A percentile compares a stretch with the other conserved stretches of the same genome.
These are phyloP conservation scores for Yarrowia yakushimensis DNA, from an alignment of 805 yeast genomes.

Conservation along the genomic window DNA sequence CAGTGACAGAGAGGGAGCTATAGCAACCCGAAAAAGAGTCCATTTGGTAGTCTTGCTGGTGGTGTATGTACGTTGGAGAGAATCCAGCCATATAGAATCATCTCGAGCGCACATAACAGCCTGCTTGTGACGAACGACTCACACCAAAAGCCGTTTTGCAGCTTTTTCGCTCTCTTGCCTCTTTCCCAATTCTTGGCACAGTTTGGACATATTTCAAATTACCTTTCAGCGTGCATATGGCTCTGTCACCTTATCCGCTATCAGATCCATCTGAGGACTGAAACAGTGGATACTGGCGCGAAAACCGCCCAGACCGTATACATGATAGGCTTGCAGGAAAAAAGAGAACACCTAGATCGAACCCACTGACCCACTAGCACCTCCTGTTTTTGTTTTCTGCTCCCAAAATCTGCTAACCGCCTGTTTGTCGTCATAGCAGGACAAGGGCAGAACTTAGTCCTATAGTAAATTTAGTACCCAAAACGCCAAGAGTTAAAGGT, in stretches of 20 bases:
- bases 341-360: not conserved
- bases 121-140: no score
- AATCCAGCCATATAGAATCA: no score
- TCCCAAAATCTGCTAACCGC: not conserved
- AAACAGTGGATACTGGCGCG: not conserved
- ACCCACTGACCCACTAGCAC: not conserved
- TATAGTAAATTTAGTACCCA: conserved; percentile 11
- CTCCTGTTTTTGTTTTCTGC: not conserved
- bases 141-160: no score
- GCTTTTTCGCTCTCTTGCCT: not conserved
- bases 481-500: not conserved
- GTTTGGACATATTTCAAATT: not conserved
- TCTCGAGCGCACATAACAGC: no score
- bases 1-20: not conserved
- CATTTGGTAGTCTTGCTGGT: no score
- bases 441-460: conserved; percentile 9
- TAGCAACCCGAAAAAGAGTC: no score
- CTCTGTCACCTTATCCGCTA: not conserved
- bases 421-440: not conserved
- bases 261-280: not conserved
- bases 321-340: no score
- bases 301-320: not conserved
- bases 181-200: not conserved
- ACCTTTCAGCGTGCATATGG: not conserved
- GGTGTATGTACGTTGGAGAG: no score